These are phyloP conservation scores for Dactylellina haptotyla DNA, from an alignment of 2,329 filamentous ascomycete genomes.

Conservation along the genomic window DNA sequence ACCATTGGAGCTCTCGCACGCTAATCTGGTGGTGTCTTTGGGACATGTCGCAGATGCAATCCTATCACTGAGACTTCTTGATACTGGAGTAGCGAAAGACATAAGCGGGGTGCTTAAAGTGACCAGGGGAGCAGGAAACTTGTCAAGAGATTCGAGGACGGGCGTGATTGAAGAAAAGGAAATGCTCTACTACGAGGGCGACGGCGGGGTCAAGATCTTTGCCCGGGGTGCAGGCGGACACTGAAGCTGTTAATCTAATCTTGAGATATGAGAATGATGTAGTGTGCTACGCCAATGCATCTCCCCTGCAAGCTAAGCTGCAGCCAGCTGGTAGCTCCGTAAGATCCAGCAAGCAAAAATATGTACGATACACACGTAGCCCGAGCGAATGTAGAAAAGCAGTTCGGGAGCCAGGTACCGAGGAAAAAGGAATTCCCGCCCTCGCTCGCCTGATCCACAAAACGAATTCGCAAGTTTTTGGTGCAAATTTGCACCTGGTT, in stretches of 20 bases:
- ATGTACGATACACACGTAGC: slow-evolving; percentile 4
- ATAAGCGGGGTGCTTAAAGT: slow-evolving; percentile 87
- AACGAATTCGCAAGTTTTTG: not conserved
- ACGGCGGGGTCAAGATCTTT: slow-evolving; percentile 86
- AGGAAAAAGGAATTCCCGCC: slow-evolving; percentile 16
- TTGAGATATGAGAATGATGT: not conserved
- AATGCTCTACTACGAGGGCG: slow-evolving; percentile 80
- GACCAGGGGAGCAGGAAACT: slow-evolving; percentile 68
- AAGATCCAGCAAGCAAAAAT: no score
- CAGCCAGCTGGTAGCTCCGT: not conserved
- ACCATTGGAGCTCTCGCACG: slow-evolving; percentile 75
- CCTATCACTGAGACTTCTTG: slow-evolving; percentile 77
- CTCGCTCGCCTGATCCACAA: not conserved
- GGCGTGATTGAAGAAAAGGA: slow-evolving; percentile 70
- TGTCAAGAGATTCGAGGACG: slow-evolving; percentile 57
- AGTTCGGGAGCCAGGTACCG: slow-evolving; percentile 11
- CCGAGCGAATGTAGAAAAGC: slow-evolving; percentile 1
- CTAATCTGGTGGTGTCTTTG: slow-evolving; percentile 74
- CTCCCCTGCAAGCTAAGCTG: slow-evolving; percentile 15
- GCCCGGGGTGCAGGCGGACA: slow-evolving; percentile 70
- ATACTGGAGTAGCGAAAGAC: slow-evolving; percentile 88
- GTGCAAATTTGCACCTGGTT: not conserved
- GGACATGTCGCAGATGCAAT: slow-evolving; percentile 80
- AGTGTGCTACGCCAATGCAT: not conserved
- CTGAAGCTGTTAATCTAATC: slow-evolving; percentile 4